Percentiles rank a stretch among this genome's conserved stretches.
These are phyloP conservation scores for Magnusiomyces magnusii DNA, from an alignment of 1,139 yeast genomes.

Conservation along the genomic window DNA sequence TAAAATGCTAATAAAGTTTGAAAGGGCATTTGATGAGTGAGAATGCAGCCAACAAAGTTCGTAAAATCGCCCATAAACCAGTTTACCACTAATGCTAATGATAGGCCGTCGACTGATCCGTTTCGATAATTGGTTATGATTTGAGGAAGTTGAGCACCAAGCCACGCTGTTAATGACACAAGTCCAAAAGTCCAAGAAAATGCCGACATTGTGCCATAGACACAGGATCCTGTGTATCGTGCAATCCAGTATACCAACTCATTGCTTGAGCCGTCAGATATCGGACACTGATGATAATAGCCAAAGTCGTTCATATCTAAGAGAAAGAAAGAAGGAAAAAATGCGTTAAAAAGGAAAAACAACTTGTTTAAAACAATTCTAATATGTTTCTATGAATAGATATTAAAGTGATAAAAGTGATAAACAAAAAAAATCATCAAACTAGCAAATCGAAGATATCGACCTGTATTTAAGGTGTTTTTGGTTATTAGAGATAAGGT, in stretches of 20 bases:
- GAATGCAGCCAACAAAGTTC: conserved; percentile 68
- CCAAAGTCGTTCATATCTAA: conserved; percentile 5
- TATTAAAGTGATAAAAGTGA: no score
- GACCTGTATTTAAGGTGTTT: no score
- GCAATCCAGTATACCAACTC: conserved; percentile 30
- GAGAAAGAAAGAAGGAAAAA: no score
- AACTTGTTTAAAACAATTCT: no score
- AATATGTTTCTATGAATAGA: no score
- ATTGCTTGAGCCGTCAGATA: conserved; percentile 9
- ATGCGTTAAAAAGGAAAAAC: no score
- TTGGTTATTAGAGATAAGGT: no score
- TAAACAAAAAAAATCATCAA: no score
- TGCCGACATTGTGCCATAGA: conserved; percentile 27
- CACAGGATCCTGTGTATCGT: conserved; percentile 27
- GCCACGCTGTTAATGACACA: conserved; percentile 57
- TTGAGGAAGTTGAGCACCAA: conserved; percentile 87
- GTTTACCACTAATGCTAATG: conserved; percentile 62
- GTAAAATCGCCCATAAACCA: conserved; percentile 86
- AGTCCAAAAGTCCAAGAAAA: conserved; percentile 38
- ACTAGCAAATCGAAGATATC: no score
- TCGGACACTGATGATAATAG: conserved; percentile 9
- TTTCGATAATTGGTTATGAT: conserved; percentile 63
- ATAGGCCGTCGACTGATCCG: conserved; percentile 81
- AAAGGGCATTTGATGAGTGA: conserved; percentile 69
- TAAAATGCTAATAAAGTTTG: conserved; percentile 70